Base-by-base conservation (phyloP, 495 filamentous ascomycete genomes). In the Echria macrotheca region DNA sequence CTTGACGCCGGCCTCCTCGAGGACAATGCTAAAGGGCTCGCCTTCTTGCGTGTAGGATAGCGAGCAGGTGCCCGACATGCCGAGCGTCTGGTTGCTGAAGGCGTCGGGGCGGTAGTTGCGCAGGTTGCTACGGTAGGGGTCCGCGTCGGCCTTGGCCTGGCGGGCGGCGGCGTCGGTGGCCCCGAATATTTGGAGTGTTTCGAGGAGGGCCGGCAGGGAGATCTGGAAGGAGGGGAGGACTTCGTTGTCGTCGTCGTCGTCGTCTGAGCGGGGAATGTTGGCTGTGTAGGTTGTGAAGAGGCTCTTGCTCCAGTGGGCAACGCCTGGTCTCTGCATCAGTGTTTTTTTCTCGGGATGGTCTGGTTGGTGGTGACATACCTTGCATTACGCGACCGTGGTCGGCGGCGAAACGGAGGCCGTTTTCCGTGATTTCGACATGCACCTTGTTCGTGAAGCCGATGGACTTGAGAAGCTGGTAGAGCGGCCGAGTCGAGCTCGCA, bases 171-270 rank as follows among this genome's bases (percentile, higher is more conserved):
- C 61, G 55, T 95, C 88, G 36, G 81, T 82, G 50, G 89, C 78
- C 39, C 86, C 85, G 60, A 97, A 91, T 32, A 98, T 96, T 57
- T 95, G 91, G 22, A 98, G 75, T 7, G 90, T 95, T 71, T 98
- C 93, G 35, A 98, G 79, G 7, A 98, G 77, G 31, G 91, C 86
- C 1, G 85, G 75, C 31, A 98, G 76, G 9, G 89, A 91, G 51
- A 96, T 83, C 50, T 89, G 84, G 61, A 97, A 97, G 31, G 61
- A 72, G 8, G 66, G 65, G 44, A 71, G 66, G 57, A 69, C 65
- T 7, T 65, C 49, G 8, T 60, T 54, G 22, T 69, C 53, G 38
- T 74, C 67, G 18, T 67, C 52, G 32, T 74, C 65, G 15, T 39
- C 36, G 33, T 45, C 49, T 15, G 42, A 67, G 56, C 17, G 42